These are phyloP conservation scores for Diaporthe batatas DNA, from an alignment of 2,329 filamentous ascomycete species.

Conservation along the genomic window DNA sequence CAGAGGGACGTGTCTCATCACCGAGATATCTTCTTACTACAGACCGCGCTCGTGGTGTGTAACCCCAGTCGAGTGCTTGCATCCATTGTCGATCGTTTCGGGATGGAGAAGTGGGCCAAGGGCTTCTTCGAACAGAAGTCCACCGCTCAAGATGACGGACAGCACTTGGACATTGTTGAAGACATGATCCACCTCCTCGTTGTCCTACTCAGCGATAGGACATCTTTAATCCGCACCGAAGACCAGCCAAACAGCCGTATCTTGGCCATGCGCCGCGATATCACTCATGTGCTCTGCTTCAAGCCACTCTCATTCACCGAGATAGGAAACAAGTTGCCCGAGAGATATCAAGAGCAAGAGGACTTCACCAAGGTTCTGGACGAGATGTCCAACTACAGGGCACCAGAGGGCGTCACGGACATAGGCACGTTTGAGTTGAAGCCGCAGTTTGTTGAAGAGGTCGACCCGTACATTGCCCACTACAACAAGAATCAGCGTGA, in stretches of 20 bases:
- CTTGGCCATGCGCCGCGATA: slow-evolving; percentile 85
- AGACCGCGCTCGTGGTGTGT: slow-evolving; percentile 90
- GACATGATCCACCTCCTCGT: slow-evolving; percentile 96
- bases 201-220: slow-evolving; percentile 89
- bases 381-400: slow-evolving; percentile 88
- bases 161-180: slow-evolving; percentile 93
- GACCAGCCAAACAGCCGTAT: slow-evolving; percentile 75
- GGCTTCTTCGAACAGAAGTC: slow-evolving; percentile 81
- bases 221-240: slow-evolving; percentile 78
- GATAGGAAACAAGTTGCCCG: slow-evolving; percentile 85
- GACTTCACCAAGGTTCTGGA: slow-evolving; percentile 88
- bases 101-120: slow-evolving; percentile 88
- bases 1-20: slow-evolving; percentile 95
- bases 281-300: slow-evolving; percentile 95
- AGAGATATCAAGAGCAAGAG: slow-evolving; percentile 90
- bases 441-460: slow-evolving; percentile 84
- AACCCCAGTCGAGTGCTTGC: slow-evolving; percentile 86
- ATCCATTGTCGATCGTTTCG: slow-evolving; percentile 92
- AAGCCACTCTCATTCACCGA: slow-evolving; percentile 96
- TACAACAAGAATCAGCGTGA: slow-evolving; percentile 98
- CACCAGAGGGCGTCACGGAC: slow-evolving; percentile 92
- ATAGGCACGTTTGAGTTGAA: slow-evolving; percentile 95
- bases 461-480: slow-evolving; percentile 96
- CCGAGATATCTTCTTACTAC: slow-evolving; percentile 92
- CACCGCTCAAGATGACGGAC: slow-evolving; percentile 83